Conservation (phyloP, 441 rosid species). For the Lepidium campestre region DNA sequence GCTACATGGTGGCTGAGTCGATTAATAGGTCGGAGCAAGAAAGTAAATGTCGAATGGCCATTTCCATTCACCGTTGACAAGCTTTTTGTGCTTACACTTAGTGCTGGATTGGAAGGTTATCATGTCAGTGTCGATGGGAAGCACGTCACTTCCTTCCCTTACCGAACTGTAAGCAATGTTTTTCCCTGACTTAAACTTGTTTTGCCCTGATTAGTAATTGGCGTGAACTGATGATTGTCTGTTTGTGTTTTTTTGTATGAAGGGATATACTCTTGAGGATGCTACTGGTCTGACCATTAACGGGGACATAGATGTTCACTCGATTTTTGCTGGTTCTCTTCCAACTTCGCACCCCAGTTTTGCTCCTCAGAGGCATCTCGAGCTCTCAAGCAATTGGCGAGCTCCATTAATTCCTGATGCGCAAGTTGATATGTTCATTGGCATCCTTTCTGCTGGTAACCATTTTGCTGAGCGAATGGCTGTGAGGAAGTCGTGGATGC, state of each 20-base stretch:
- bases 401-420: constrained; percentile 63
- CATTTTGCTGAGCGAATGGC: constrained; percentile 99
- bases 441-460: constrained; percentile 90
- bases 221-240: constrained; percentile 15
- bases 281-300: constrained; percentile 82
- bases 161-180: constrained; percentile 62
- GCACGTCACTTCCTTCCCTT: constrained; percentile 62
- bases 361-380: constrained; percentile 76
- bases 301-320: constrained; percentile 79
- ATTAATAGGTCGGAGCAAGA: constrained; percentile 65
- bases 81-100: constrained; percentile 73
- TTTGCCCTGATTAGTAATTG: constrained; percentile 6
- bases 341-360: constrained; percentile 77
- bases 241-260: neutral
- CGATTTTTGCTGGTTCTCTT: constrained; percentile 77
- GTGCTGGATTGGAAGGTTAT: constrained; percentile 85
- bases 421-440: constrained; percentile 72
- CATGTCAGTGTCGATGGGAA: constrained; percentile 90
- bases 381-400: constrained; percentile 66
- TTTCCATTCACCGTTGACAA: constrained; percentile 72
- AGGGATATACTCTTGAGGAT: constrained; percentile 97
- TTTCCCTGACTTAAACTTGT: neutral
- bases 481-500: constrained; percentile 96
- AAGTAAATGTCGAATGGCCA: constrained; percentile 71
- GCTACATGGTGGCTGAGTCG: constrained; percentile 83